Base-by-base conservation (phyloP, 805 yeast genomes). In the Starmerella potacharoeniae region DNA sequence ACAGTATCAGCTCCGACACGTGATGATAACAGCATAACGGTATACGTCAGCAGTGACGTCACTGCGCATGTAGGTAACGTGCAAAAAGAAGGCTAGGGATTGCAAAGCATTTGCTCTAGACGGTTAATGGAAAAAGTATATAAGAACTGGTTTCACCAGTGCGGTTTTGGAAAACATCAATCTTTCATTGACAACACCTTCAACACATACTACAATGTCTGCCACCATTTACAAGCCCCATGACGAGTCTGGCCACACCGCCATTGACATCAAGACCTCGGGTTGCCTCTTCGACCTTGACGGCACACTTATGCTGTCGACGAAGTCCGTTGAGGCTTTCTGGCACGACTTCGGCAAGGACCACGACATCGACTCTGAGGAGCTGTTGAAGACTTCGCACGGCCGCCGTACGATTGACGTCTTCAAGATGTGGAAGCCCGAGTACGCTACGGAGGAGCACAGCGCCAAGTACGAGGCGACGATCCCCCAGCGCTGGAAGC, bases 401-500 rank as follows among this genome's bases (percentile, higher is more conserved):
- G 95, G 95, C 42, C 82, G 86, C 68, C 78, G 95, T 70, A 86
- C 95, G 36, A 78, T 78, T 62, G 95, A 87, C 65, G 84, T 85
- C 40, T 78, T 86, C 67, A 79, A 79, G 62, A 78, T 77, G 67
- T 82, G 81, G 77, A 81, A 86, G 62, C 91, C 93, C 53, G 82
- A 81, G 68, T 80, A 80, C 66, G 90, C 87, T 53, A 75, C 76
- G 60, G 80, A 73, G 49, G 81, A 80, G 63, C 80, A 81, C 68
- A 83, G 80, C 40, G 78, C 84, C 51, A 77, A 75, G 58, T 75
- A 83, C 70, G 91, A 85, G 71, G 81, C 79, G 54, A 75, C 77
- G 45, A 84, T 87, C 60, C 86, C 86, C 53, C 80, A 78, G 64
- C 77, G 80, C 56, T 84, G 80, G 70, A 90, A 90, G 54, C 78